These are phyloP conservation scores for Yarrowia osloensis DNA, from an alignment of 805 yeast species.

Conservation along the genomic window DNA sequence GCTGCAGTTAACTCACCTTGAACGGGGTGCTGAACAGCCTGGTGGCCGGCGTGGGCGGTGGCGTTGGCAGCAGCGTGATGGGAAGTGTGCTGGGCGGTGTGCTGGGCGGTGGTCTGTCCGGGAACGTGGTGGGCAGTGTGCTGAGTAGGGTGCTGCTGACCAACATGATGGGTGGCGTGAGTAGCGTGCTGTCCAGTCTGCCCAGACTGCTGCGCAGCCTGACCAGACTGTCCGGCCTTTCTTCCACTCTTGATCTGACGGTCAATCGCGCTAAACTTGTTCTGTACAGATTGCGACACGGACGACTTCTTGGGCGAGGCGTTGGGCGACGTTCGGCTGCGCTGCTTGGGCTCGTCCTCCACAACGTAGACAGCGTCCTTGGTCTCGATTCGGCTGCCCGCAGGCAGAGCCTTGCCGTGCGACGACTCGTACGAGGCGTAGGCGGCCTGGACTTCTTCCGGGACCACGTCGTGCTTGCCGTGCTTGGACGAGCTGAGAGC, in stretches of 20 bases:
- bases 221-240: background rate
- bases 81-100: background rate
- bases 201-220: too few relatives aligned
- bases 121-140: background rate
- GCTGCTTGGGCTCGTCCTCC: conserved; percentile 2
- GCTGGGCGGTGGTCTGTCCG: background rate
- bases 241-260: conserved; percentile 4
- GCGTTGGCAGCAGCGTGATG: too few relatives aligned
- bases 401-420: conserved; percentile 23
- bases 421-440: conserved; percentile 22
- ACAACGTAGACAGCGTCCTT: conserved; percentile 19
- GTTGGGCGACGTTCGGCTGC: background rate
- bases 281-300: background rate
- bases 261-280: conserved; percentile 14
- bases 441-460: conserved; percentile 22
- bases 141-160: background rate
- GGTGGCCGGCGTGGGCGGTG: background rate
- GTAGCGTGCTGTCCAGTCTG: background rate
- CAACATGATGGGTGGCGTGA: background rate
- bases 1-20: background rate
- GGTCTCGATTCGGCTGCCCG: conserved; percentile 12
- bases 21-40: background rate
- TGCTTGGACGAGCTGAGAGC: conserved; percentile 5
- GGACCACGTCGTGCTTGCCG: conserved; percentile 13
- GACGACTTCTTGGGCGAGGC: conserved; percentile 11